Evolutionary conservation across 2,329 filamentous ascomycete species (phyloP), one percentile per base, ranked within the genome.

Genomic region (Drechslera avenae): DNA sequence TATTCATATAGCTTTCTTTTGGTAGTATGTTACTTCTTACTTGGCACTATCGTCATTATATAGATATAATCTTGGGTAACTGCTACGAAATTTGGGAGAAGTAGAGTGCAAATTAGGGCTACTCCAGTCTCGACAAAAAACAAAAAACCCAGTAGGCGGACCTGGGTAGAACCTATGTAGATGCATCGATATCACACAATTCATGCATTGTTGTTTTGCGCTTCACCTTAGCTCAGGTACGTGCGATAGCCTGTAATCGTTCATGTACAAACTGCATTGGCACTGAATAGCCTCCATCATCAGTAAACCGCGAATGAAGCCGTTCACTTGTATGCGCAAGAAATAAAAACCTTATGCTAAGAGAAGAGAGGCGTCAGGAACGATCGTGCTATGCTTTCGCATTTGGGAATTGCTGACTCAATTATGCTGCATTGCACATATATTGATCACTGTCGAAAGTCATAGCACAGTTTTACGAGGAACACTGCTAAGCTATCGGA

Each of bases 401-500:
- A 48, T 42, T 55, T 62, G 54, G 36, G 39, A 41, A 36, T 56
- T 56, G 35, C 65, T 62, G 46, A 42, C 68, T 68, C 50, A 46
- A 64, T 60, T 58, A 46, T 46, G 40, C 45, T 69, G 66, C 66
- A 68, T 66, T 54, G 52, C 53, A 59, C 53, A 53, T 51, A 58
- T 52, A 54, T 62, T 55, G 61, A 52, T 51, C 46, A 58, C 56
- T 59, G 53, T 57, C 58, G 58, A 59, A 53, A 56, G 52, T 49
- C 54, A 51, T 54, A 56, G 55, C 58, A 39, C 40, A 40, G 68
- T 70, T 32, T 59, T 60, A 73, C 69, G 68, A 53, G 49, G 59
- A 65, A 65, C 71, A 73, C 69, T 66, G 69, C 68, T 68, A 72
- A 72, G 69, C 52, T 59, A 62, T 66, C 60, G 62, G 62, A 60